Percentiles rank a stretch among this genome's conserved stretches.
Conservation (phyloP, 1,139 yeast genomes). For the Protomyces gravidus region DNA sequence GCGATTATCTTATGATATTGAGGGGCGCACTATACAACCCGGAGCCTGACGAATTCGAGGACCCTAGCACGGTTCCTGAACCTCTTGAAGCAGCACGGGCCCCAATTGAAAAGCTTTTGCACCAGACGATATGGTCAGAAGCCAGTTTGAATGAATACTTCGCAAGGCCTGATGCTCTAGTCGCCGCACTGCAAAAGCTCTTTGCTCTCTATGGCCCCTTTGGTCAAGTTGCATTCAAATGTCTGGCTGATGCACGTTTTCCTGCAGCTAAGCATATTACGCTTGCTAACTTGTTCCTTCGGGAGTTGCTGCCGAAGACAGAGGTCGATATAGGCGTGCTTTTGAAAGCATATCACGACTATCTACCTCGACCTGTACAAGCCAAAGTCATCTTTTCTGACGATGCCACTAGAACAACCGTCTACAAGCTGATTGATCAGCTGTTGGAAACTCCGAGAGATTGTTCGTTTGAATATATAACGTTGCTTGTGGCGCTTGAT, state of each 20-base stretch:
- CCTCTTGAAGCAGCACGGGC: too few species aligned
- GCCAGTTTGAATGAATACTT: background rate
- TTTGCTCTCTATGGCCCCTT: background rate
- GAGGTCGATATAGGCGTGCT: background rate
- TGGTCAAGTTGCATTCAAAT: background rate
- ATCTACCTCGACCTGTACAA: background rate
- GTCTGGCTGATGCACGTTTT: background rate
- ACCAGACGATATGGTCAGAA: background rate
- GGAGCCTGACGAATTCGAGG: too few species aligned
- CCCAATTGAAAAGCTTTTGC: background rate
- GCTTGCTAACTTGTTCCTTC: background rate
- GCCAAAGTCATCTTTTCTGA: background rate
- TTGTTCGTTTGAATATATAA: background rate
- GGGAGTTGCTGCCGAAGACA: background rate
- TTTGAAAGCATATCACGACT: background rate
- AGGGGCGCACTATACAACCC: too few species aligned
- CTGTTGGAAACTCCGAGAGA: background rate
- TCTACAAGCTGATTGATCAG: background rate
- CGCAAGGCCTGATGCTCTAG: background rate
- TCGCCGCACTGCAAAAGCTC: background rate
- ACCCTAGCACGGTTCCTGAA: too few species aligned
- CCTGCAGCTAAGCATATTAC: background rate
- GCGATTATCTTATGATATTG: too few species aligned
- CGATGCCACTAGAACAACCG: background rate
- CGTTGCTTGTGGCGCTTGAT: background rate